Conservation (phyloP, 1,284 basidiomycete species). For the Papiliotrema laurentii region DNA sequence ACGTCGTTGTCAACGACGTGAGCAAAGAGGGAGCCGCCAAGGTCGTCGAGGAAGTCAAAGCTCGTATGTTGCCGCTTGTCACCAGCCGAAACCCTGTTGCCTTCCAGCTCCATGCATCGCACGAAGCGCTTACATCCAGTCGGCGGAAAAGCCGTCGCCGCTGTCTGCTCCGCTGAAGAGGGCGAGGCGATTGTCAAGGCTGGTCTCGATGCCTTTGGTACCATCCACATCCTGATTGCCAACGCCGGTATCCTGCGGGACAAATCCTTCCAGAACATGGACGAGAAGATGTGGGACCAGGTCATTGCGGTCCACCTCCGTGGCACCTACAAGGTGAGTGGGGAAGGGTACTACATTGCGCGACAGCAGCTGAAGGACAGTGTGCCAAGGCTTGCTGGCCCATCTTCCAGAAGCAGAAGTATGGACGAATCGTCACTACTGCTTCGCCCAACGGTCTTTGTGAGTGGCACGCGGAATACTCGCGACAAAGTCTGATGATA, state of each 20-base stretch:
- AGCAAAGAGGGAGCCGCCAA: slow-evolving; percentile 74
- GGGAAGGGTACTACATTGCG: background rate
- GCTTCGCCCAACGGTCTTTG: slow-evolving; percentile 89
- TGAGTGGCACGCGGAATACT: slow-evolving; percentile 48
- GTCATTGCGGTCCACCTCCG: slow-evolving; percentile 81
- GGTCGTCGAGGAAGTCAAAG: slow-evolving; percentile 82
- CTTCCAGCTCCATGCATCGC: background rate
- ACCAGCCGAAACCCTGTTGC: background rate
- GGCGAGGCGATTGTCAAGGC: slow-evolving; percentile 85
- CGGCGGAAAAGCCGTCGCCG: slow-evolving; percentile 82
- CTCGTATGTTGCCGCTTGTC: slow-evolving; percentile 52
- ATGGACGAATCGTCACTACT: slow-evolving; percentile 91
- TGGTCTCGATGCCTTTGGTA: slow-evolving; percentile 82
- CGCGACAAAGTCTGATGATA: slow-evolving; percentile 31
- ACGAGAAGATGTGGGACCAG: slow-evolving; percentile 89
- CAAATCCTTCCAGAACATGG: slow-evolving; percentile 85
- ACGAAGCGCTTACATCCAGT: background rate
- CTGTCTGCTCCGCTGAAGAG: slow-evolving; percentile 77
- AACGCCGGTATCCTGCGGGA: slow-evolving; percentile 94
- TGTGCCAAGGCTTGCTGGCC: slow-evolving; percentile 96
- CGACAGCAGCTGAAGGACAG: slow-evolving; percentile 43
- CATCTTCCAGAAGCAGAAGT: slow-evolving; percentile 94
- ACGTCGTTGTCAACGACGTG: slow-evolving; percentile 96
- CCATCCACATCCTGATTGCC: slow-evolving; percentile 82
- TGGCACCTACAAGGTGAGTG: slow-evolving; percentile 58